Evolutionary conservation across 177 flowering plant genomes (phyloP).

Genomic region (Vitis hybrid): DNA sequence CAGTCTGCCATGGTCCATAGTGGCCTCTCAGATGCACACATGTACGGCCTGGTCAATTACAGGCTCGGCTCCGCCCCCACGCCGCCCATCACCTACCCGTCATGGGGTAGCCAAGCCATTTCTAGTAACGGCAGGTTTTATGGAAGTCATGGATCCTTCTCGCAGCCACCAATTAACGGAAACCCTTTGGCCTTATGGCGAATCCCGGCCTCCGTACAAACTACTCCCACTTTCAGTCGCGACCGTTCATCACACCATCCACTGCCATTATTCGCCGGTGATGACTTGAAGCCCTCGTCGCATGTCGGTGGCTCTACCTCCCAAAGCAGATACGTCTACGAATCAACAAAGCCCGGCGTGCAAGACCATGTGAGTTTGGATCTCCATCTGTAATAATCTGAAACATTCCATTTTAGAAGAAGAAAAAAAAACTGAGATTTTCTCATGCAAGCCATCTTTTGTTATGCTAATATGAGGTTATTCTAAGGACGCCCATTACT

Average conservation of each 20-base stretch:
- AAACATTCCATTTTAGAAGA: neutral
- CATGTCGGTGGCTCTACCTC: slow-evolving; percentile 1
- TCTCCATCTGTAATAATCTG: slow-evolving; percentile 60
- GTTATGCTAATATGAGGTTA: neutral
- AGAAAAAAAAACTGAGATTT: neutral
- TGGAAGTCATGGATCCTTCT: slow-evolving; percentile 23
- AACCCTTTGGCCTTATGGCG: slow-evolving; percentile 78
- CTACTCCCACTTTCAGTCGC: slow-evolving; percentile 17
- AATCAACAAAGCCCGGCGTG: slow-evolving; percentile 22
- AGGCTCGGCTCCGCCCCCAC: slow-evolving; percentile 23
- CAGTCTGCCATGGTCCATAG: slow-evolving; percentile 69
- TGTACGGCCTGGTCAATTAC: slow-evolving; percentile 61
- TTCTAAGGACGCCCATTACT: neutral
- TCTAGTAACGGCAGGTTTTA: slow-evolving; percentile 24
- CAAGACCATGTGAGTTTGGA: slow-evolving; percentile 92
- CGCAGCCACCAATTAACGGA: slow-evolving; percentile 57
- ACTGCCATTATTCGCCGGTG: slow-evolving; percentile 29
- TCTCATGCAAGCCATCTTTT: neutral
- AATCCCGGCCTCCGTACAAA: slow-evolving; percentile 41
- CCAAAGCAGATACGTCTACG: slow-evolving; percentile 25
- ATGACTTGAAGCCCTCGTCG: slow-evolving; percentile 14
- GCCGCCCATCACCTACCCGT: slow-evolving; percentile 24
- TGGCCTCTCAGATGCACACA: slow-evolving; percentile 34
- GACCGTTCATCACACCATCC: slow-evolving; percentile 30
- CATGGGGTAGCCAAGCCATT: slow-evolving; percentile 14